Evolutionary conservation across 768 basidiomycete species (phyloP).

Genomic region (Pleurotus ostreatus): DNA sequence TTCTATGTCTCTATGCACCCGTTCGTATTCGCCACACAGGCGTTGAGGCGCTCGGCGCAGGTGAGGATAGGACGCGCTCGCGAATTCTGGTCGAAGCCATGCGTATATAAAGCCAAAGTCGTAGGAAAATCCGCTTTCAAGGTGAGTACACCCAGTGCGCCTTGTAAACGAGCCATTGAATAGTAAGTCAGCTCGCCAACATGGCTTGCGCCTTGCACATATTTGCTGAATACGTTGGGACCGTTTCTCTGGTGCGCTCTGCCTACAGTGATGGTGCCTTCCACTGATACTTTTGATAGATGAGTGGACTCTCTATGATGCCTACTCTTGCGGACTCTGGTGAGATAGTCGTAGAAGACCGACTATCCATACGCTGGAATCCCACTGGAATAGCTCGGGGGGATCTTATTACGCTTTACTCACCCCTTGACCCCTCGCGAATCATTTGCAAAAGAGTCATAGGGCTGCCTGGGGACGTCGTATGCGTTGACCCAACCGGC

Average conservation of each 20-base stretch:
- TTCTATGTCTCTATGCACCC: background rate
- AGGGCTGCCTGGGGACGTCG: slow-evolving; percentile 83
- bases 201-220: slow-evolving; percentile 56
- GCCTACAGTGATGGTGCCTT: slow-evolving; percentile 5
- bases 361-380: slow-evolving; percentile 47
- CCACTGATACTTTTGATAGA: slow-evolving; percentile 32
- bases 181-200: slow-evolving; percentile 45
- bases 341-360: slow-evolving; percentile 63
- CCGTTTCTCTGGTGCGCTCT: slow-evolving; percentile 43
- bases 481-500: slow-evolving; percentile 88
- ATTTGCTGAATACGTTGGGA: slow-evolving; percentile 57
- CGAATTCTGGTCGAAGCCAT: slow-evolving; percentile 14
- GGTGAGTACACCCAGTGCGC: slow-evolving; percentile 8
- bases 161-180: background rate
- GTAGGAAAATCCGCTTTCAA: slow-evolving; percentile 13
- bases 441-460: slow-evolving; percentile 87
- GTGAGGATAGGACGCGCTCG: background rate
- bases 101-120: slow-evolving; percentile 15
- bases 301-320: slow-evolving; percentile 75
- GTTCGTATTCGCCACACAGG: background rate
- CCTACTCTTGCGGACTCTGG: slow-evolving; percentile 62
- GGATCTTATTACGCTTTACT: slow-evolving; percentile 69
- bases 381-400: slow-evolving; percentile 59
- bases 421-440: slow-evolving; percentile 62
- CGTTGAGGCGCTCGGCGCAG: slow-evolving; percentile 1